Evolutionary conservation across 148 eudicot genomes (phyloP).

Genomic region (Bassia scoparia): DNA sequence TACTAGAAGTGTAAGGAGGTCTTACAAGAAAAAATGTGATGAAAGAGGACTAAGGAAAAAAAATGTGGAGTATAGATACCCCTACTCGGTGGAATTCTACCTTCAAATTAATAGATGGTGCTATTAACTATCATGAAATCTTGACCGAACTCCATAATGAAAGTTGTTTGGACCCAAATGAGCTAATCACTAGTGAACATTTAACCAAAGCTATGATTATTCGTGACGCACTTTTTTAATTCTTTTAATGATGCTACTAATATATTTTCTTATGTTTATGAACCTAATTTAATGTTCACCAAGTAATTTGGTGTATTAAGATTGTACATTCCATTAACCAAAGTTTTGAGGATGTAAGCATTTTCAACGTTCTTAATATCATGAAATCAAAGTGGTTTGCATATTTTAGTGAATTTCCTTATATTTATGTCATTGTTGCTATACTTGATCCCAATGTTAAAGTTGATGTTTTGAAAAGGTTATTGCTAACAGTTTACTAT

Average conservation of each 20-base stretch:
- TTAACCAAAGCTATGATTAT: neutral
- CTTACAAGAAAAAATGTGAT: neutral
- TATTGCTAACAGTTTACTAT: too few species aligned
- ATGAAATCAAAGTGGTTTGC: too few species aligned
- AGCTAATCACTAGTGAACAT: neutral
- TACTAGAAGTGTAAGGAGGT: neutral
- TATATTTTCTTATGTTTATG: neutral
- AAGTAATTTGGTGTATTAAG: neutral
- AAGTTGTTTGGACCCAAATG: neutral
- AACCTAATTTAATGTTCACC: neutral
- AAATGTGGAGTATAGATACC: neutral
- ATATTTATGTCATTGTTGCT: too few species aligned
- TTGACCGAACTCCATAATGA: neutral
- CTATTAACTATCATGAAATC: neutral
- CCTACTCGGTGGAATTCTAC: constrained; percentile 6
- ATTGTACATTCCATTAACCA: too few species aligned
- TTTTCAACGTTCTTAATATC: too few species aligned
- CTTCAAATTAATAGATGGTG: neutral
- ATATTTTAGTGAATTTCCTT: too few species aligned
- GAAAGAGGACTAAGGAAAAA: neutral
- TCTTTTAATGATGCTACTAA: neutral
- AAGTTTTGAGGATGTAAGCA: too few species aligned
- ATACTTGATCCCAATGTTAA: too few species aligned
- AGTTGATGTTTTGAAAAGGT: too few species aligned
- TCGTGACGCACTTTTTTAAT: neutral